phyloP scores from a whole-genome alignment of 352 stramenopile species.

The Globisporangium alternatum region DNA sequence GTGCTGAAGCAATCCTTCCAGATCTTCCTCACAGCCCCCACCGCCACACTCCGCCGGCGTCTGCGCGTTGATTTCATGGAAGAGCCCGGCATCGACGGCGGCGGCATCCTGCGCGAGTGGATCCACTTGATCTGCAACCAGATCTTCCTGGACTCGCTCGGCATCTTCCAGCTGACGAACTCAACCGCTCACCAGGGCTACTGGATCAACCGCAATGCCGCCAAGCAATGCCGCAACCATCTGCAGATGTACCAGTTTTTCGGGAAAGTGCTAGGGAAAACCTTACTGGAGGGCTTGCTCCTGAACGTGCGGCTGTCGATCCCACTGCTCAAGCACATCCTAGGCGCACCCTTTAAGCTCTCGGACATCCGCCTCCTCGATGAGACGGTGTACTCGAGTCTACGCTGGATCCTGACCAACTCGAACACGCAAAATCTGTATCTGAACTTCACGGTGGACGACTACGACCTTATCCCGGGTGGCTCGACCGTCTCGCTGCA shows the following conservation, averaged over 20 bases:
- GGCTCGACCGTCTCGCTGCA: slow-evolving; percentile 72
- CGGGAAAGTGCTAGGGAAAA: slow-evolving; percentile 64
- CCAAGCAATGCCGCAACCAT: slow-evolving; percentile 24
- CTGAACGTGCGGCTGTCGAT: slow-evolving; percentile 65
- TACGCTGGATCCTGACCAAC: slow-evolving; percentile 60
- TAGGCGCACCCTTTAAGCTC: slow-evolving; percentile 50
- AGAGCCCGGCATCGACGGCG: slow-evolving; percentile 71
- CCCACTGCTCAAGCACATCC: slow-evolving; percentile 69
- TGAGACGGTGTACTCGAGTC: slow-evolving; percentile 67
- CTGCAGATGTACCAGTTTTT: slow-evolving; percentile 83
- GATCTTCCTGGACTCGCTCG: slow-evolving; percentile 47
- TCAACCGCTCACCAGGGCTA: slow-evolving; percentile 51
- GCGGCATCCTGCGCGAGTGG: slow-evolving; percentile 80
- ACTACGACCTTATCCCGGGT: slow-evolving; percentile 57
- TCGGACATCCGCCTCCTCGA: slow-evolving; percentile 69
- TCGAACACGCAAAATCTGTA: slow-evolving; percentile 45
- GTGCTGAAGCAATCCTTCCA: slow-evolving; percentile 69
- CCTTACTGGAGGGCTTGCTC: slow-evolving; percentile 67
- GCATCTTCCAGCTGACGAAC: slow-evolving; percentile 46
- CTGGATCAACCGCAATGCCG: slow-evolving; percentile 49
- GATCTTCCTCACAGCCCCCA: slow-evolving; percentile 50
- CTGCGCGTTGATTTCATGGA: slow-evolving; percentile 85
- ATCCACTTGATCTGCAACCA: slow-evolving; percentile 67
- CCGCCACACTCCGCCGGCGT: slow-evolving; percentile 52
- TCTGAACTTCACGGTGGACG: slow-evolving; percentile 64